Evolutionary conservation across 768 basidiomycete species (phyloP), one percentile per base, ranked within the genome.

Genomic region (Symmetrospora coprosmae): DNA sequence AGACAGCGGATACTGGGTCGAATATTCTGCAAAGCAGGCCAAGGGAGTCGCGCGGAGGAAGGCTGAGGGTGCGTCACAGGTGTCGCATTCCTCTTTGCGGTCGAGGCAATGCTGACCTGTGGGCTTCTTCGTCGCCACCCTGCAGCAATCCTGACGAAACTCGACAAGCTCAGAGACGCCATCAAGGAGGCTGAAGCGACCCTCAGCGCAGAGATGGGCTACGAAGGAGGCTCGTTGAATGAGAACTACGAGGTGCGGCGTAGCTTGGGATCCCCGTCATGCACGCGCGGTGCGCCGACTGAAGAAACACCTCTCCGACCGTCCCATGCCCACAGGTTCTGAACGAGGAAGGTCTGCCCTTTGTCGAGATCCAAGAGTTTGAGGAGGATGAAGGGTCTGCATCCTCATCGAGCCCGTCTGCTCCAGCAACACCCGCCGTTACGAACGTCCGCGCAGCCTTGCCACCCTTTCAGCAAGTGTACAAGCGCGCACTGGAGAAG

Each of bases 321-420:
- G 14, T 4, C 19, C 27, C 16, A 4, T 4, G 4, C 11, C 23
- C 13, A 40, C 8, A 58, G 55, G 41, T 58, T 3, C 16, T 58
- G 21, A 58, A 58, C 41, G 55, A 58, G 33, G 55, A 58, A 47
- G 55, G 55, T 7, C 41, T 58, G 11, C 55, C 55, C 13, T 58
- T 58, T 34, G 55, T 58, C 13, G 55, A 58, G 11, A 58, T 58
- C 25, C 55, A 58, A 23, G 55, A 58, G 43, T 45, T 58, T 45
- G 55, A 58, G 27, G 55, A 58, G 37, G 55, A 56, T 25, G 53
- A 56, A 7, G 50, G 25, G 4, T 46, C 43, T n/a, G n/a, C n/a
- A n/a, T n/a, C n/a, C n/a, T n/a, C n/a, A n/a, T n/a, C n/a, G n/a
- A n/a, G n/a, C n/a, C n/a, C n/a, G n/a, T n/a, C n/a, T n/a, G n/a